Evolutionary conservation across 345 rosid genomes (phyloP).

Genomic region (Bretschneidera sinensis): DNA sequence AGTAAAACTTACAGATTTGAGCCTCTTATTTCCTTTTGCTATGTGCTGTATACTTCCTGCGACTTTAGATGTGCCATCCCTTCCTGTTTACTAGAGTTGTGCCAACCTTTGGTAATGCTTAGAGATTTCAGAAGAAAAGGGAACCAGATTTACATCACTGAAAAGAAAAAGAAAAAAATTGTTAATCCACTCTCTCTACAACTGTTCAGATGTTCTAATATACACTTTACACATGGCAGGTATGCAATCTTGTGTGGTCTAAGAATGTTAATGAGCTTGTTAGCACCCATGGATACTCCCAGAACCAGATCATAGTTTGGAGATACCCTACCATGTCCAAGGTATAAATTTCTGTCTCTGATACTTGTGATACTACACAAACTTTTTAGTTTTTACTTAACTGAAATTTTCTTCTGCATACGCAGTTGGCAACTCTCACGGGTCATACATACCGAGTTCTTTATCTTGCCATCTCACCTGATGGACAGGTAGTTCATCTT

Average conservation of each 20-base stretch:
- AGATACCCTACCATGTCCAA: constrained; percentile 97
- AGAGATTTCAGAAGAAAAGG: not conserved
- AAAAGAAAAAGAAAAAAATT: too few relatives aligned
- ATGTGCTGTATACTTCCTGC: too few relatives aligned
- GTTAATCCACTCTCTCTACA: not conserved
- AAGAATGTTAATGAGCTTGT: constrained; percentile 97
- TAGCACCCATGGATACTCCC: constrained; percentile 99
- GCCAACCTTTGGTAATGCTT: too few relatives aligned
- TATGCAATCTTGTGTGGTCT: constrained; percentile 97
- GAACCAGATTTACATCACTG: not conserved
- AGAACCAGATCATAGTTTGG: constrained; percentile 97
- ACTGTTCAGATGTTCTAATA: constrained; percentile 4
- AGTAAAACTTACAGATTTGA: too few relatives aligned
- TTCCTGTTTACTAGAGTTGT: too few relatives aligned
- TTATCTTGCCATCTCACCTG: constrained; percentile 98
- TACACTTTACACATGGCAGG: constrained; percentile 35
- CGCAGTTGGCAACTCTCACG: constrained; percentile 94
- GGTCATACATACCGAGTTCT: constrained; percentile 94
- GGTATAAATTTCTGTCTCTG: constrained; percentile 34
- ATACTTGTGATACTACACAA: too few relatives aligned
- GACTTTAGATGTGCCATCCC: too few relatives aligned
- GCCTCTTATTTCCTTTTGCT: too few relatives aligned
- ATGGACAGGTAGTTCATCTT: constrained; percentile 77
- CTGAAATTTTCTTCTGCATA: constrained; percentile 9
- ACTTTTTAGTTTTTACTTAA: not conserved